Evolutionary conservation across 257 asterid genomes (phyloP), one percentile per base, ranked within the genome.

Genomic region (Solanum okadae): DNA sequence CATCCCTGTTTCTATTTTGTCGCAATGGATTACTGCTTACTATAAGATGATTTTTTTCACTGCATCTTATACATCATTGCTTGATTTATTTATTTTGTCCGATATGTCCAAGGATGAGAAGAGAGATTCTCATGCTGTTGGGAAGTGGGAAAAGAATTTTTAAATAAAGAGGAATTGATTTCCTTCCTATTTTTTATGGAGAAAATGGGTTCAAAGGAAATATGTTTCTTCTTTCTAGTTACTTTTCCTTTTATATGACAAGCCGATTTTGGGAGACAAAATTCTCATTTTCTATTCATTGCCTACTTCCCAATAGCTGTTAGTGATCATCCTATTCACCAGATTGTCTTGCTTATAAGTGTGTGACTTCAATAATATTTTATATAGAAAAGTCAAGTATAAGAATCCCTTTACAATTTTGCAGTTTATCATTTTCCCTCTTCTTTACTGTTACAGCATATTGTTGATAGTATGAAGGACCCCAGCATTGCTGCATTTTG

Each of bases 401-500:
- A 40, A 77, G 23, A 77, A n/a, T 35, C 84, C 84, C 84, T 23
- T 14, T 77, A 40, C 61, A n/a, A 40, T 8, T 77, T 77, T 77
- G 61, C 35, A 20, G 0, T 20, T n/a, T n/a, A 40, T 40, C 46
- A 82, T 49, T 82, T 49, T 82, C 6, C 59, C 67, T 84, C 88
- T 91, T 89, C 88, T 90, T 81, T 70, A 73, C 90, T 83, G 81
- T 89, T 94, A 93, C 98, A 97, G 99, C 98, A 97, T 91, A 93
- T 97, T 88, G 89, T 94, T 89, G 96, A 96, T 84, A 95, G 98
- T 88, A 96, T 97, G 98, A 97, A 95, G 92, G 98, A 97, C 90
- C 99, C 99, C 42, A 95, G 99, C 93, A 96, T 97, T 84, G 99
- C 98, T 86, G 98, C 97, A 86, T 97, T 97, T 93, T 97, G 99